phyloP scores from a whole-genome alignment of 2,329 filamentous ascomycete species.

The Bipolaris bicolor region DNA sequence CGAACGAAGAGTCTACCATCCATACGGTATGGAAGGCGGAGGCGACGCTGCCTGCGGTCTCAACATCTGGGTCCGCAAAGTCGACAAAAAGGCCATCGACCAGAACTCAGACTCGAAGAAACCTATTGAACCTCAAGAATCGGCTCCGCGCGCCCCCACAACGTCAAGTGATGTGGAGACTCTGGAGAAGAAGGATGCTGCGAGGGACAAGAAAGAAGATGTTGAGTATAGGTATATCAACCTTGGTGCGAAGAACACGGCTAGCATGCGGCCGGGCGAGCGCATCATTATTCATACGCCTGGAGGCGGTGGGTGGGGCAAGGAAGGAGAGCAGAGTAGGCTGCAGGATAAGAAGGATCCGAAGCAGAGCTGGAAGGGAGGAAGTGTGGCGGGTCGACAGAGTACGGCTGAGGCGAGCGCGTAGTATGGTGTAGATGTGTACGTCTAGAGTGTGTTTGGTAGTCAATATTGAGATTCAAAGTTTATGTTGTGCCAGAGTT shows the following conservation, averaged over 20 bases:
- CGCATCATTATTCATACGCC: conserved; percentile 79
- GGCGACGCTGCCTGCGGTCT: conserved; percentile 77
- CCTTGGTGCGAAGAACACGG: conserved; percentile 79
- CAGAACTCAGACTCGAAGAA: conserved; percentile 31
- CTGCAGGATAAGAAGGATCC: conserved; percentile 62
- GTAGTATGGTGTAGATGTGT: not conserved
- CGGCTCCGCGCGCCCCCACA: conserved; percentile 51
- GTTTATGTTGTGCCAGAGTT: not conserved
- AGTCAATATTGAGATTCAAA: not conserved
- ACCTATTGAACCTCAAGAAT: conserved; percentile 24
- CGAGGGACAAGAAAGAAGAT: conserved; percentile 46
- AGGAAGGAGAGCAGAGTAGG: conserved; percentile 62
- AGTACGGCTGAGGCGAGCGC: conserved; percentile 57
- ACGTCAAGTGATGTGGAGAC: conserved; percentile 53
- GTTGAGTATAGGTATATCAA: conserved; percentile 69
- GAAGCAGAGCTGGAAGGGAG: conserved; percentile 64
- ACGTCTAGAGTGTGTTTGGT: not conserved
- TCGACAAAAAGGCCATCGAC: conserved; percentile 50
- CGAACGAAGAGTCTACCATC: conserved; percentile 75
- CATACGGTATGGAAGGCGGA: conserved; percentile 84
- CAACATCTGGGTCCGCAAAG: conserved; percentile 85
- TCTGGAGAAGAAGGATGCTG: conserved; percentile 38
- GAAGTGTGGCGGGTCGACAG: conserved; percentile 63
- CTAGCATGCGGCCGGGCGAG: conserved; percentile 76
- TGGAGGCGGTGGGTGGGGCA: conserved; percentile 79